Conservation (phyloP, 345 rosid genomes). For the Hevea brasiliensis region DNA sequence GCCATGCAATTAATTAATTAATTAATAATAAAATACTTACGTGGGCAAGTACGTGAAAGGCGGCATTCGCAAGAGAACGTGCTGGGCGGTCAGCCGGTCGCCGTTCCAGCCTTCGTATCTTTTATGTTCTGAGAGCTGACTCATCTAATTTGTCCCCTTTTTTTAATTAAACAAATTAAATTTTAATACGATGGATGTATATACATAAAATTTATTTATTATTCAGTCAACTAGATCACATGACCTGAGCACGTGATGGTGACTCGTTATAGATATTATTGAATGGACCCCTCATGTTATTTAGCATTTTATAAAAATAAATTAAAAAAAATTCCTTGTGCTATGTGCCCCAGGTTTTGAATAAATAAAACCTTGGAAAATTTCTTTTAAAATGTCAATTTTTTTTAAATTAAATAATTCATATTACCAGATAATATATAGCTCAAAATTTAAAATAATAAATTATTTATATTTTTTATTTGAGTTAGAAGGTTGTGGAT, state of each 20-base stretch:
- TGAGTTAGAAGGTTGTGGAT: no score
- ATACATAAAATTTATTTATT: no score
- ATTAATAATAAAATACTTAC: not conserved
- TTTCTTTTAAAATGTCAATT: no score
- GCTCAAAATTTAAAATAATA: no score
- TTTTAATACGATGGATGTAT: no score
- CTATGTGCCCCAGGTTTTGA: not conserved
- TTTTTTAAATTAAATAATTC: no score
- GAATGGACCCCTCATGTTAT: conserved; percentile 28
- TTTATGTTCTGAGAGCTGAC: not conserved
- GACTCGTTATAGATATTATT: conserved; percentile 21
- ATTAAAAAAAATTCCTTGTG: not conserved
- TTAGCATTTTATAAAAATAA: not conserved
- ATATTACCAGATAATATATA: no score
- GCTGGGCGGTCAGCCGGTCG: conserved; percentile 15
- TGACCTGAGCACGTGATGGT: conserved; percentile 22
- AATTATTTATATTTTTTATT: no score
- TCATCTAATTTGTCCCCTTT: not conserved
- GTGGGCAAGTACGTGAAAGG: not conserved
- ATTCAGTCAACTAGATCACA: not conserved
- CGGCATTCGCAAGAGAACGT: not conserved
- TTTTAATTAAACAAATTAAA: no score
- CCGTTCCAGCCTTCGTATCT: not conserved
- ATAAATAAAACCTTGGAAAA: no score
- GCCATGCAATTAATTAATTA: not conserved